These are phyloP conservation scores for Agrocybe pediades DNA, from an alignment of 768 basidiomycete genomes.

Conservation along the genomic window DNA sequence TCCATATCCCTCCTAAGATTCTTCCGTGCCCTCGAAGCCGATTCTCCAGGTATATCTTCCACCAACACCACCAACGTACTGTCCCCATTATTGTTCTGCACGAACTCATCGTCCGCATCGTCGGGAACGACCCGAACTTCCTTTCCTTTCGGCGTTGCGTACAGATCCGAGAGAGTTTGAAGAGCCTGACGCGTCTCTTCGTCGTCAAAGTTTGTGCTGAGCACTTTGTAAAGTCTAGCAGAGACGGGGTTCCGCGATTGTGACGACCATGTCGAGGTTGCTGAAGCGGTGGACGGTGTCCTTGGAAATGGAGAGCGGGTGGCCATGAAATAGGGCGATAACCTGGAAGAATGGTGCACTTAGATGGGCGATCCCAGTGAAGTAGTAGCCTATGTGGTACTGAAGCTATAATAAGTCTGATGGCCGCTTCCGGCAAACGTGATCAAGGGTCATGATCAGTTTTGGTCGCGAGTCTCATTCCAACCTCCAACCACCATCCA, in stretches of 20 bases:
- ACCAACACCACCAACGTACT: constrained; percentile 13
- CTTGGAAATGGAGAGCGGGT: constrained; percentile 14
- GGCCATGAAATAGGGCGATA: neutral
- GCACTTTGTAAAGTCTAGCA: constrained; percentile 87
- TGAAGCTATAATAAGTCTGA: too few relatives aligned
- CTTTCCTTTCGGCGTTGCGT: constrained; percentile 45
- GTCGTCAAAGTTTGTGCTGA: constrained; percentile 80
- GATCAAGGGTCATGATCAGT: too few relatives aligned
- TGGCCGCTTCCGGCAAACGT: too few relatives aligned
- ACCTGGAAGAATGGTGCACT: too few relatives aligned
- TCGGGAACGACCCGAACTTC: constrained; percentile 22
- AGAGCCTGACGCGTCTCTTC: constrained; percentile 79
- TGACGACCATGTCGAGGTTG: constrained; percentile 21
- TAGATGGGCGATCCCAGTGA: too few relatives aligned
- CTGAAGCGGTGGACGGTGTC: constrained; percentile 13
- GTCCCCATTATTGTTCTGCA: constrained; percentile 29
- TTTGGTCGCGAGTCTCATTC: too few relatives aligned
- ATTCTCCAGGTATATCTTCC: constrained; percentile 54
- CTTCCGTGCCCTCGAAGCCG: constrained; percentile 74
- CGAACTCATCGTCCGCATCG: constrained; percentile 35
- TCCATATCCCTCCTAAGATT: constrained; percentile 87
- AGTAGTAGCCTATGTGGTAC: too few relatives aligned
- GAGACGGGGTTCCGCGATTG: constrained; percentile 72
- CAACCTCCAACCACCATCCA: too few relatives aligned
- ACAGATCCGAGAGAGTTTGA: constrained; percentile 80